Percentiles rank a stretch among this genome's conserved stretches.
Conservation (phyloP, 2,329 filamentous ascomycete genomes). For the Sarocladiaceae sp. region DNA sequence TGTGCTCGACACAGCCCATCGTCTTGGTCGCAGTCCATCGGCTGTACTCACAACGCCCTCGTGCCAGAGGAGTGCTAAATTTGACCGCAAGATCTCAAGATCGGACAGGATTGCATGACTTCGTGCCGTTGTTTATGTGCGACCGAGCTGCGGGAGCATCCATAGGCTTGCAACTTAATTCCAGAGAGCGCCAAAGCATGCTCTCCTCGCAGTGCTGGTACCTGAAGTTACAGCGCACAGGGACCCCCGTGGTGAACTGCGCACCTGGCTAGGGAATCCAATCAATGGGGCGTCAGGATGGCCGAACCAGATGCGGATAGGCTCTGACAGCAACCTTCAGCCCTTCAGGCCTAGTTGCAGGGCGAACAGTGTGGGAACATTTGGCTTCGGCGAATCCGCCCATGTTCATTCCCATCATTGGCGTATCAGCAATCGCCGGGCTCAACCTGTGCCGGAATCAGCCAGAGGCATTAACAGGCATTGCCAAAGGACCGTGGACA, state of each 20-base stretch:
- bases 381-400: constrained; percentile 5
- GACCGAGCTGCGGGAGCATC: constrained; percentile 1
- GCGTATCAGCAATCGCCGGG: background rate
- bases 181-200: background rate
- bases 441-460: too few species aligned
- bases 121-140: background rate
- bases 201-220: background rate
- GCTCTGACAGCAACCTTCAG: background rate
- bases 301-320: background rate
- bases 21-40: background rate
- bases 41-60: background rate
- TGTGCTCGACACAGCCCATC: background rate
- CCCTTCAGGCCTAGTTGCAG: background rate
- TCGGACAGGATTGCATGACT: background rate
- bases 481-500: background rate
- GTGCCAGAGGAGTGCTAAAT: background rate
- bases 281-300: background rate
- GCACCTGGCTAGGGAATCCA: background rate
- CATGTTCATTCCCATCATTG: background rate
- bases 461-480: constrained; percentile 2
- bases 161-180: constrained; percentile 7
- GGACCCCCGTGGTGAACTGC: background rate
- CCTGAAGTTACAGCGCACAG: background rate
- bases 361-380: background rate
- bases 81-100: background rate